Percentiles rank a stretch among this genome's conserved stretches.
Evolutionary conservation across 192 early-diverging fungal genomes (phyloP).

Genomic region (Thamnidium elegans): DNA sequence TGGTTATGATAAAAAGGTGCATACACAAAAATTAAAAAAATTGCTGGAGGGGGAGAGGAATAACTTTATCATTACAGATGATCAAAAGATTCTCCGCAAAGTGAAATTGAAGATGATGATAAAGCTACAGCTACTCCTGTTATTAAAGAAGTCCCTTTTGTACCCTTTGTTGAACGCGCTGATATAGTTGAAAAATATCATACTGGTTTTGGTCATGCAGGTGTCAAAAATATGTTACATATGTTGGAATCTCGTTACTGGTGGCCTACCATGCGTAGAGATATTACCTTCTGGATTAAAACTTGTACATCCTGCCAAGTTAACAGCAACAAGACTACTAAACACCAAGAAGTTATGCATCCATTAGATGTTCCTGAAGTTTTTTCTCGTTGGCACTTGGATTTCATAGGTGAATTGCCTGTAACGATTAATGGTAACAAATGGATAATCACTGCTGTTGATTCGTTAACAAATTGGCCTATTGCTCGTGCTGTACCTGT

Average conservation of each 20-base stretch:
- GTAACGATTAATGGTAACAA: constrained; percentile 1
- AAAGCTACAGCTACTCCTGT: too few species aligned
- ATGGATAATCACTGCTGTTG: constrained; percentile 28
- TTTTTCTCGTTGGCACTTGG: constrained; percentile 9
- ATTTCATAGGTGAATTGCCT: constrained; percentile 14
- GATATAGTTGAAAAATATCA: constrained; percentile 7
- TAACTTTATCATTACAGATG: constrained; percentile 1
- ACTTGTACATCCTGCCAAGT: constrained; percentile 5
- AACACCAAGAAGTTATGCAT: background rate
- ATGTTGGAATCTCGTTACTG: too few species aligned
- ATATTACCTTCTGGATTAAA: background rate
- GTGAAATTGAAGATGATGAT: background rate
- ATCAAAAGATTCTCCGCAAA: background rate
- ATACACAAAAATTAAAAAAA: background rate
- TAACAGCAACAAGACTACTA: background rate
- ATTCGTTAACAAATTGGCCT: constrained; percentile 34
- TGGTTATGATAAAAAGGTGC: background rate
- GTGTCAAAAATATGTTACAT: background rate
- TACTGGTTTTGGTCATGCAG: constrained; percentile 1
- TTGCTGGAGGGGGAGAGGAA: background rate
- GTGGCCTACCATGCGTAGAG: constrained; percentile 12
- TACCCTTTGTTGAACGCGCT: background rate
- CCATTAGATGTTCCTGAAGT: background rate
- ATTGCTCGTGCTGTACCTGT: constrained; percentile 22
- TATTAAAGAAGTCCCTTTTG: background rate